Evolutionary conservation across 345 rosid species (phyloP).

Genomic region (Ailanthus altissimus): DNA sequence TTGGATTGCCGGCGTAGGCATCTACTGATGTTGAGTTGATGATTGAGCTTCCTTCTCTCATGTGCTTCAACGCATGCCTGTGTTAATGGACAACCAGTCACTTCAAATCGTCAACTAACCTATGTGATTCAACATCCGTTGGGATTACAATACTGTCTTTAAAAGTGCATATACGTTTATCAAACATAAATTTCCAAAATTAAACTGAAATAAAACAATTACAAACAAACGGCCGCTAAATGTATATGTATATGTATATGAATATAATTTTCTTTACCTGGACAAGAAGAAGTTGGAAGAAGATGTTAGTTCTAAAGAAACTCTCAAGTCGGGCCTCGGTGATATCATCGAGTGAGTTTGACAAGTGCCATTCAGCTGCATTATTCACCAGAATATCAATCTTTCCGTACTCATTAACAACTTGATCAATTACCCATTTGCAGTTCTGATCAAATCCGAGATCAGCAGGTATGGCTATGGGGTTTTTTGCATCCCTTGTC

Average conservation of each 20-base stretch:
- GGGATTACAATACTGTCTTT: too few species aligned
- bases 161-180: too few species aligned
- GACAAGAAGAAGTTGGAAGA: constrained; percentile 56
- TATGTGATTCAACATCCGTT: not conserved
- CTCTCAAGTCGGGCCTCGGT: constrained; percentile 58
- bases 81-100: not conserved
- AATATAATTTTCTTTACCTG: constrained; percentile 30
- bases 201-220: too few species aligned
- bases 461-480: constrained; percentile 57
- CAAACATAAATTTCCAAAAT: too few species aligned
- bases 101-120: not conserved
- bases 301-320: constrained; percentile 68
- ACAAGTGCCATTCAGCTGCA: constrained; percentile 60
- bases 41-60: constrained; percentile 67
- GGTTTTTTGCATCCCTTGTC: constrained; percentile 56
- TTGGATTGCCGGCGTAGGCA: constrained; percentile 52
- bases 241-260: too few species aligned
- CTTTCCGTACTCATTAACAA: constrained; percentile 52
- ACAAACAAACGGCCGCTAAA: too few species aligned
- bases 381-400: constrained; percentile 69
- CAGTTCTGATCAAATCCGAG: constrained; percentile 66
- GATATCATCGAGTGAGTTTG: constrained; percentile 53
- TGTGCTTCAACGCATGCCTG: constrained; percentile 70
- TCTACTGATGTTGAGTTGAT: constrained; percentile 66
- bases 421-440: constrained; percentile 56